Evolutionary conservation across 768 basidiomycete genomes (phyloP).

Genomic region (Mycena leptocephala): DNA sequence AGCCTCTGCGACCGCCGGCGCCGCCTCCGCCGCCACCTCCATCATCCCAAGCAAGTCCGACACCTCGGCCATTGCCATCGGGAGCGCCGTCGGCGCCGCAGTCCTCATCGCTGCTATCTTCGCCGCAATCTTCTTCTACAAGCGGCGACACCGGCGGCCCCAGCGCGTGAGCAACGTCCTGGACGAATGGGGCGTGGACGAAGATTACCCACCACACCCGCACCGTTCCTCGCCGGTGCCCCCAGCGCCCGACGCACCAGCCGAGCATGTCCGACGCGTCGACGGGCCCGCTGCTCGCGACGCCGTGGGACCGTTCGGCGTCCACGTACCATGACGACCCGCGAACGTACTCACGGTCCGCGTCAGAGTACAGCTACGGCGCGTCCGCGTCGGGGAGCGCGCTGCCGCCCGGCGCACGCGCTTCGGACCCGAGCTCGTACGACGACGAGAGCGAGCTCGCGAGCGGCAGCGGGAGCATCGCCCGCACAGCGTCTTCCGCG

Average conservation of each 20-base stretch:
- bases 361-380: background rate
- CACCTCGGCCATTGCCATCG: constrained; percentile 11
- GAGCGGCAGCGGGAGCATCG: background rate
- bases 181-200: constrained; percentile 21
- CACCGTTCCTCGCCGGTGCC: constrained; percentile 10
- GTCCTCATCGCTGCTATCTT: constrained; percentile 19
- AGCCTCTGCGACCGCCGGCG: background rate
- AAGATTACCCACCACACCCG: background rate
- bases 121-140: constrained; percentile 29
- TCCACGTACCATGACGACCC: background rate
- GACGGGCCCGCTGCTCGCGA: constrained; percentile 1
- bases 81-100: background rate
- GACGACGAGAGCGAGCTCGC: constrained; percentile 10
- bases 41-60: background rate
- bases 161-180: background rate
- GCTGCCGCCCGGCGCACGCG: background rate
- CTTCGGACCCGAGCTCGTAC: background rate
- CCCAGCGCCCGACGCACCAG: background rate
- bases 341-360: too few relatives aligned
- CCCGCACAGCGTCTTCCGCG: background rate
- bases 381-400: background rate
- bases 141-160: background rate
- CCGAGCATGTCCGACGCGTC: background rate
- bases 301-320: background rate
- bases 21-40: background rate